Conservation (phyloP, 2,329 filamentous ascomycete species). For the Curvularia eragrostidis region DNA sequence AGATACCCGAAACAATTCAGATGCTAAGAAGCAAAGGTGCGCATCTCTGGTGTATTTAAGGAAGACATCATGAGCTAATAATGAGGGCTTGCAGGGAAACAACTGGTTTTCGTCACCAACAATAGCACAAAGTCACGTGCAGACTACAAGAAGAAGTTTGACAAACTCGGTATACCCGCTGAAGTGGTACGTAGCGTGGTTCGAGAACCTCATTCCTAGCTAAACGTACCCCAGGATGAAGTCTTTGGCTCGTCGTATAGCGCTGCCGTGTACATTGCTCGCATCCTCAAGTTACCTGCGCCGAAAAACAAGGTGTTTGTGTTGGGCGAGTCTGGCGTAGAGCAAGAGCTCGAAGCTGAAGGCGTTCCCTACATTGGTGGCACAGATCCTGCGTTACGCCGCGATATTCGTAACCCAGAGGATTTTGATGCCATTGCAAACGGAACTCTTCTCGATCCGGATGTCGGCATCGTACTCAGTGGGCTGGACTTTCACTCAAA, state of each 20-base stretch:
- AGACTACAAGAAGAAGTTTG: constrained; percentile 93
- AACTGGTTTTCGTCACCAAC: constrained; percentile 95
- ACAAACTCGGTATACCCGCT: constrained; percentile 78
- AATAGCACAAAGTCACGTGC: constrained; percentile 96
- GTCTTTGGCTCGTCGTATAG: constrained; percentile 97
- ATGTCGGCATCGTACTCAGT: constrained; percentile 87
- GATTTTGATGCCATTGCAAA: constrained; percentile 80
- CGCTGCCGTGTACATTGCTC: constrained; percentile 91
- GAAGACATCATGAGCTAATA: neutral
- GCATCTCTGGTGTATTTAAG: neutral
- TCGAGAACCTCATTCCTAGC: neutral
- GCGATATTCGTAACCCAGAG: constrained; percentile 74
- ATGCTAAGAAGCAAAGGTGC: constrained; percentile 81
- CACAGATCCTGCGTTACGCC: constrained; percentile 77
- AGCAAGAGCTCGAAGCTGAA: constrained; percentile 83
- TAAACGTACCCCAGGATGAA: constrained; percentile 68
- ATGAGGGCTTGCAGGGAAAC: constrained; percentile 69
- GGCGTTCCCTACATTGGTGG: constrained; percentile 82
- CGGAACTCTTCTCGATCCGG: constrained; percentile 78
- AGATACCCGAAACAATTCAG: constrained; percentile 82
- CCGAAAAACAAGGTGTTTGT: constrained; percentile 94
- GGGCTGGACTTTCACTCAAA: constrained; percentile 95
- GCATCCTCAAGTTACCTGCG: constrained; percentile 80
- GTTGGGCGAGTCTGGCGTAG: constrained; percentile 88
- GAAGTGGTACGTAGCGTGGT: constrained; percentile 59